Conservation (phyloP, 2,329 filamentous ascomycete genomes). For the Huntiella moniliformis region DNA sequence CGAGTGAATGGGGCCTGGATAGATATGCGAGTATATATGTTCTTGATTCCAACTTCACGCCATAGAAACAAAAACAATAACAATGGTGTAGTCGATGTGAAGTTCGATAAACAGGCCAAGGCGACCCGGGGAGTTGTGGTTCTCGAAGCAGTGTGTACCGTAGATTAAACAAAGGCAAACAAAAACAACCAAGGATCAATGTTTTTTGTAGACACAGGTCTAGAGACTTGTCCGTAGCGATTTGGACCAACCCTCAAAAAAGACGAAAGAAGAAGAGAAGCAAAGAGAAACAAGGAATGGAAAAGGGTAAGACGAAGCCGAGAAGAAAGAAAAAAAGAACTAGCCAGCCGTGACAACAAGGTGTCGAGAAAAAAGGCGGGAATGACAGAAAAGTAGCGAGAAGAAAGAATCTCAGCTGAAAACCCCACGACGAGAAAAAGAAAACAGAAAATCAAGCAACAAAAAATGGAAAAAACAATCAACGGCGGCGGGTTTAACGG, state of each 20-base stretch:
- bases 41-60: too few relatives aligned
- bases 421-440: neutral
- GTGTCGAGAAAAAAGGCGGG: neutral
- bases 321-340: conserved; percentile 12
- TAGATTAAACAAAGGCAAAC: neutral
- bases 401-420: neutral
- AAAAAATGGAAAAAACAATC: neutral
- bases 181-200: neutral
- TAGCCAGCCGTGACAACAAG: conserved; percentile 2
- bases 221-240: neutral
- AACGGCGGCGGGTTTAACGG: neutral
- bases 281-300: conserved; percentile 9
- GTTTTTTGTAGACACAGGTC: too few relatives aligned
- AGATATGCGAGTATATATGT: too few relatives aligned
- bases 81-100: neutral
- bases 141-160: too few relatives aligned
- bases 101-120: neutral
- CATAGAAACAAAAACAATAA: neutral
- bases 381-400: neutral
- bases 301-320: conserved; percentile 10
- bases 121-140: too few relatives aligned
- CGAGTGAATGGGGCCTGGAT: too few relatives aligned
- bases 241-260: neutral
- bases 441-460: neutral
- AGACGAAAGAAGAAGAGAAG: conserved; percentile 11